Evolutionary conservation across 169 alveolate species (phyloP).

Genomic region (Besnoitia besnoiti): DNA sequence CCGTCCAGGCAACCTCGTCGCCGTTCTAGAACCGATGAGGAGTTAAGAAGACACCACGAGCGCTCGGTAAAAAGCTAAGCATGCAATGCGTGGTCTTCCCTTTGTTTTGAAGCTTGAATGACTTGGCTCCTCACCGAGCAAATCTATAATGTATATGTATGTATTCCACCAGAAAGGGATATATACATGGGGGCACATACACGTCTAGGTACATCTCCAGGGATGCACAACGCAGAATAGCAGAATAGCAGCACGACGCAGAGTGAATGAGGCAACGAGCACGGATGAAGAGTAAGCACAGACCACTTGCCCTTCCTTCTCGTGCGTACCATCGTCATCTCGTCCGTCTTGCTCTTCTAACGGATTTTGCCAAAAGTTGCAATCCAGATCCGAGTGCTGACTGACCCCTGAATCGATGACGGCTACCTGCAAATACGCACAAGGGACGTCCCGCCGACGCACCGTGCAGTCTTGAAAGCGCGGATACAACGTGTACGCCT

Average conservation of each 20-base stretch:
- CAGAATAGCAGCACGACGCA: background rate
- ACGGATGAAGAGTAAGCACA: background rate
- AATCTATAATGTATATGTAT: no score
- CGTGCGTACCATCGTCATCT: slow-evolving; percentile 53
- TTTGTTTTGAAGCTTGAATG: no score
- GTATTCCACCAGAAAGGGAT: background rate
- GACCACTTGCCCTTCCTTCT: background rate
- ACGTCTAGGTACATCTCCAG: background rate
- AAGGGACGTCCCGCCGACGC: background rate
- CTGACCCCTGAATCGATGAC: slow-evolving; percentile 51
- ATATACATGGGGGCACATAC: background rate
- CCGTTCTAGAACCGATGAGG: no score
- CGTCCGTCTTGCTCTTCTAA: slow-evolving; percentile 33
- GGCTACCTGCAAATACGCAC: slow-evolving; percentile 44
- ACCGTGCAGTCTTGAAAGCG: background rate
- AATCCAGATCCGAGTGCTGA: slow-evolving; percentile 24
- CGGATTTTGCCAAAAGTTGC: slow-evolving; percentile 45
- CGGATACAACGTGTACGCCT: no score
- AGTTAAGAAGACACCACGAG: no score
- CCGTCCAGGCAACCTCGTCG: no score
- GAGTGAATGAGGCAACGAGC: background rate
- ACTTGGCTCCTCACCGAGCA: no score
- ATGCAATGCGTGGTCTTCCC: no score
- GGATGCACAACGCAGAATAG: background rate
- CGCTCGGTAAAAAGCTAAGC: no score